phyloP scores from a whole-genome alignment of 179 eudicot genomes.

The Patellifolia procumbens region DNA sequence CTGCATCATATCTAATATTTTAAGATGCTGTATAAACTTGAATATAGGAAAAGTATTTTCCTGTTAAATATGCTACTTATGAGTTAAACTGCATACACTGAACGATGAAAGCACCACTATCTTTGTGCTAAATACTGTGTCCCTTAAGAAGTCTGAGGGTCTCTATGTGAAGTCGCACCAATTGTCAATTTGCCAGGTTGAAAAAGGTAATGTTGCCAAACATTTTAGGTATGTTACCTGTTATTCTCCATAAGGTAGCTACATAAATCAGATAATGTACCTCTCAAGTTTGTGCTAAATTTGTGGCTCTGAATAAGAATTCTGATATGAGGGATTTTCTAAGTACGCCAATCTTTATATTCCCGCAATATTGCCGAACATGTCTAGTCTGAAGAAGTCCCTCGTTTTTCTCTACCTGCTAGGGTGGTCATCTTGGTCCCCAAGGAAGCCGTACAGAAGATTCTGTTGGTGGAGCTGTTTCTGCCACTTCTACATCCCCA shows the following conservation, averaged over 20 bases:
- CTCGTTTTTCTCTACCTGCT: too few species aligned
- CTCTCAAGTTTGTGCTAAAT: neutral
- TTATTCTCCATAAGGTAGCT: neutral
- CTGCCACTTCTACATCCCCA: constrained; percentile 46
- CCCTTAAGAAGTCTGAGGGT: neutral
- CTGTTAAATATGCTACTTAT: neutral
- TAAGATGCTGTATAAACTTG: neutral
- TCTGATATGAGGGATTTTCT: neutral
- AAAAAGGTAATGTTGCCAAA: too few species aligned
- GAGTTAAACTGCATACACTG: neutral
- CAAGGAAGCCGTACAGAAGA: constrained; percentile 50
- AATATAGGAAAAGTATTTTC: neutral
- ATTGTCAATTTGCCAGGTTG: neutral
- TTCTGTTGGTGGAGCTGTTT: constrained; percentile 41
- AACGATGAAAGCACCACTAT: neutral
- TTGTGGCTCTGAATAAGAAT: neutral
- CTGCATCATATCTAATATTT: neutral
- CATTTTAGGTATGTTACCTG: neutral
- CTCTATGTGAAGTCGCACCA: neutral
- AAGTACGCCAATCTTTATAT: neutral
- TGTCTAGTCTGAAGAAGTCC: too few species aligned
- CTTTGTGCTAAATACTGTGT: neutral
- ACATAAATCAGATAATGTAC: neutral
- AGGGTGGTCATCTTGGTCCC: constrained; percentile 55
- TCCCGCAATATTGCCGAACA: neutral